phyloP scores from a whole-genome alignment of 371 early-diverging fungal genomes.

The Lichtheimia ornata region DNA sequence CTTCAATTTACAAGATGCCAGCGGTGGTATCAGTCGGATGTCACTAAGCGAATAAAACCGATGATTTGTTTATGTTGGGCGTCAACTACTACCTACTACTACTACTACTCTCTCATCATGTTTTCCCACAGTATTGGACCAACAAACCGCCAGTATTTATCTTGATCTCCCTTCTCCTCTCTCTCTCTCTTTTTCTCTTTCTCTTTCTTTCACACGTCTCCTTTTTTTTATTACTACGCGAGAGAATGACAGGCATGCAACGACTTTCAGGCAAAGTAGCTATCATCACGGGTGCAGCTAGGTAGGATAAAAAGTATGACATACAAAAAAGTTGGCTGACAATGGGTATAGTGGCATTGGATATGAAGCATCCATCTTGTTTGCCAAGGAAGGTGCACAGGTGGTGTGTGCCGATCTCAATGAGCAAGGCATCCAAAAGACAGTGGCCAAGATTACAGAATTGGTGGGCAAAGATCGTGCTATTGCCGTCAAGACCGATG shows the following conservation, averaged over 20 bases:
- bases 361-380: slow-evolving; percentile 71
- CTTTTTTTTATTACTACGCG: not conserved
- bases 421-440: slow-evolving; percentile 52
- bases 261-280: slow-evolving; percentile 74
- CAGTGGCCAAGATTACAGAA: slow-evolving; percentile 52
- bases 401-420: slow-evolving; percentile 83
- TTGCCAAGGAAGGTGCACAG: slow-evolving; percentile 84
- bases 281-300: slow-evolving; percentile 83
- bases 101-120: too few relatives aligned
- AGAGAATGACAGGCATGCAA: slow-evolving; percentile 16
- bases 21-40: slow-evolving; percentile 47
- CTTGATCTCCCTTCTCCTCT: slow-evolving; percentile 2
- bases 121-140: slow-evolving; percentile 6
- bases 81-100: not conserved
- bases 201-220: not conserved
- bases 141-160: not conserved
- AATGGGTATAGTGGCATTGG: slow-evolving; percentile 75
- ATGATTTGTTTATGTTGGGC: slow-evolving; percentile 6
- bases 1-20: slow-evolving; percentile 47
- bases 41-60: slow-evolving; percentile 36
- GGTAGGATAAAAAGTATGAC: slow-evolving; percentile 36
- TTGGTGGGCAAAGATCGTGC: slow-evolving; percentile 34
- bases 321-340: not conserved
- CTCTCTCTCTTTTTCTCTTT: slow-evolving; percentile 5
- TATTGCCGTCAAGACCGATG: slow-evolving; percentile 63